Percentiles rank a stretch among this genome's conserved stretches.
Evolutionary conservation across 495 filamentous ascomycete genomes (phyloP).

Genomic region (Trichoderma reesei): DNA sequence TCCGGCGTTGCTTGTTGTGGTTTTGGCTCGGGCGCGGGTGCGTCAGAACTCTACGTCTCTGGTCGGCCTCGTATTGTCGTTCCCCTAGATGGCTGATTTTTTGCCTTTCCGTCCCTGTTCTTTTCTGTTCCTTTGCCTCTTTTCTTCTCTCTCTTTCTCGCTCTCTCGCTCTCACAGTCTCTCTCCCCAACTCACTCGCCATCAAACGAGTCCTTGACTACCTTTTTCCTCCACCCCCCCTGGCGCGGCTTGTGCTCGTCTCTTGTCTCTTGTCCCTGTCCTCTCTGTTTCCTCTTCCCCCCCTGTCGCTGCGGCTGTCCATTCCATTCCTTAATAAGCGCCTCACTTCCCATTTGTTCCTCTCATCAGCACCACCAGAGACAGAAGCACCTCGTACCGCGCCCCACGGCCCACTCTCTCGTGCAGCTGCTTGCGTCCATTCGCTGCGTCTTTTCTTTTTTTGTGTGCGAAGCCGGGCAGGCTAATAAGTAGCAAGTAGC

Average conservation of each 20-base stretch:
- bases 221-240: neutral
- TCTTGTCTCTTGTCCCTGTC: neutral
- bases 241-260: neutral
- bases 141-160: too few species aligned
- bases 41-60: conserved; percentile 1
- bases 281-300: neutral
- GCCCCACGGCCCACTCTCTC: conserved; percentile 4
- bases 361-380: neutral
- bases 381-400: neutral
- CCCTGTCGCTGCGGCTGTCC: neutral
- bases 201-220: too few species aligned
- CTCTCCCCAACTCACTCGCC: too few species aligned
- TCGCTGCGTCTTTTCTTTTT: neutral
- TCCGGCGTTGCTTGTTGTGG: neutral
- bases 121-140: neutral
- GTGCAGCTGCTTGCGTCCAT: conserved; percentile 23
- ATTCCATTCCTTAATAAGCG: conserved; percentile 9
- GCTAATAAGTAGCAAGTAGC: too few species aligned
- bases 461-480: neutral
- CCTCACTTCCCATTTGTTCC: neutral
- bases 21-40: neutral
- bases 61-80: neutral
- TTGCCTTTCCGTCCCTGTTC: neutral
- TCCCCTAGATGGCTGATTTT: neutral
- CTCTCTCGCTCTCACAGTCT: too few species aligned